Conservation (phyloP, 2,329 filamentous ascomycete species). For the Neopestalotiopsis sp. region DNA sequence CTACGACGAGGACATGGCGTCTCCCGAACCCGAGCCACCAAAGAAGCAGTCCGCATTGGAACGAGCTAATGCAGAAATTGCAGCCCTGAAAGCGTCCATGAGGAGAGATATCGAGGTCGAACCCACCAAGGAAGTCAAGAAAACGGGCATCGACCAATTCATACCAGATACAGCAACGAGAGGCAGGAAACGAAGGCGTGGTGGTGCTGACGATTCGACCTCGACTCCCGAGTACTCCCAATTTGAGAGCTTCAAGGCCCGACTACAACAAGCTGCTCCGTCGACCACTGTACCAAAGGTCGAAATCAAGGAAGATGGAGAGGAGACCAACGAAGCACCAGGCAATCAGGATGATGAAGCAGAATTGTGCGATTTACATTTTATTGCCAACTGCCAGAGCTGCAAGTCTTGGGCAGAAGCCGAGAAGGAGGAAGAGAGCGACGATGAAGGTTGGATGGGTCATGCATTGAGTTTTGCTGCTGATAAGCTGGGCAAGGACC, state of each 20-base stretch:
- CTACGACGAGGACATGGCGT: slow-evolving; percentile 33
- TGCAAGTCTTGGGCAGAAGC: slow-evolving; percentile 83
- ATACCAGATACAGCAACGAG: slow-evolving; percentile 74
- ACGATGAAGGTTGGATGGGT: slow-evolving; percentile 80
- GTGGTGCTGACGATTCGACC: slow-evolving; percentile 51
- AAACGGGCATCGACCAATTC: slow-evolving; percentile 73
- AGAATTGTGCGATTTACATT: slow-evolving; percentile 88
- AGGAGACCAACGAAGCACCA: slow-evolving; percentile 26
- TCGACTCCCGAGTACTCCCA: slow-evolving; percentile 69
- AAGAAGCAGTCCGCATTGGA: slow-evolving; percentile 62
- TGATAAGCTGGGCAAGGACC: slow-evolving; percentile 88
- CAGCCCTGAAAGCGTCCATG: slow-evolving; percentile 81
- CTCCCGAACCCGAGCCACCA: slow-evolving; percentile 39
- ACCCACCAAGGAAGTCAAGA: slow-evolving; percentile 62
- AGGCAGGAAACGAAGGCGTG: slow-evolving; percentile 72
- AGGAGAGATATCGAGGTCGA: slow-evolving; percentile 63
- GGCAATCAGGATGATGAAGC: slow-evolving; percentile 68
- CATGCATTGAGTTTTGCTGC: slow-evolving; percentile 87
- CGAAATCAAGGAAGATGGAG: slow-evolving; percentile 31
- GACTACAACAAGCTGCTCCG: slow-evolving; percentile 62
- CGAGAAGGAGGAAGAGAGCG: slow-evolving; percentile 58
- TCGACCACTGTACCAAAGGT: slow-evolving; percentile 37
- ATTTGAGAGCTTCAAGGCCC: slow-evolving; percentile 79
- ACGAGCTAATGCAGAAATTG: slow-evolving; percentile 79
- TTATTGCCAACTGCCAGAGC: slow-evolving; percentile 93